phyloP scores from a whole-genome alignment of 1,284 basidiomycete species.

The Thelephora terrestris region DNA sequence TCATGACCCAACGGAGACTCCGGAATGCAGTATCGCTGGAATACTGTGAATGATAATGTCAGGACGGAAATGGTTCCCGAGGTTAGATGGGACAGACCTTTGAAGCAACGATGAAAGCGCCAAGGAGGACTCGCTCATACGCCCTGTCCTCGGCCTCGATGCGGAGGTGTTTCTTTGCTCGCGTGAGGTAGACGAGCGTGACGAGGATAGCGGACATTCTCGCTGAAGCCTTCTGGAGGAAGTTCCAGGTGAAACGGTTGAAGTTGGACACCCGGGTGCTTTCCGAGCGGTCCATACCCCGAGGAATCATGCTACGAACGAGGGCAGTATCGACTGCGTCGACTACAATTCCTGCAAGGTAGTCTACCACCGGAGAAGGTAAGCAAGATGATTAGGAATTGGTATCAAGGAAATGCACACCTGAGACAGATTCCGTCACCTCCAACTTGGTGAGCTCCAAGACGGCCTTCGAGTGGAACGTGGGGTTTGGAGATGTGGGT shows the following conservation, averaged over 20 bases:
- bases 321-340: conserved; percentile 68
- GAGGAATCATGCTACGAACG: conserved; percentile 38
- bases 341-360: conserved; percentile 53
- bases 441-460: conserved; percentile 54
- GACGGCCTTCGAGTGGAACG: conserved; percentile 49
- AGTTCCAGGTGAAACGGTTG: conserved; percentile 48
- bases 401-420: conserved; percentile 28
- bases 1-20: conserved; percentile 69
- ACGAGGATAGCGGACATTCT: conserved; percentile 52
- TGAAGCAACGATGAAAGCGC: conserved; percentile 59
- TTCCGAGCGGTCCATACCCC: no score
- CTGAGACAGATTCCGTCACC: conserved; percentile 45
- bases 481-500: conserved; percentile 51
- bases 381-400: conserved; percentile 2
- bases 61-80: conserved; percentile 2
- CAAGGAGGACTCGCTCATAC: conserved; percentile 66
- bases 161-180: conserved; percentile 62
- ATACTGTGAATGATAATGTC: conserved; percentile 35
- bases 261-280: conserved; percentile 47
- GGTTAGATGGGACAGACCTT: conserved; percentile 38
- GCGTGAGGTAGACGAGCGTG: conserved; percentile 58
- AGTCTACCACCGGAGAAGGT: conserved; percentile 33
- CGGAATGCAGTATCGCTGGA: conserved; percentile 69
- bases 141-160: conserved; percentile 73
- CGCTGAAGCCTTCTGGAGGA: conserved; percentile 59